phyloP scores from a whole-genome alignment of 1,284 basidiomycete genomes.

The Mycena sp. region DNA sequence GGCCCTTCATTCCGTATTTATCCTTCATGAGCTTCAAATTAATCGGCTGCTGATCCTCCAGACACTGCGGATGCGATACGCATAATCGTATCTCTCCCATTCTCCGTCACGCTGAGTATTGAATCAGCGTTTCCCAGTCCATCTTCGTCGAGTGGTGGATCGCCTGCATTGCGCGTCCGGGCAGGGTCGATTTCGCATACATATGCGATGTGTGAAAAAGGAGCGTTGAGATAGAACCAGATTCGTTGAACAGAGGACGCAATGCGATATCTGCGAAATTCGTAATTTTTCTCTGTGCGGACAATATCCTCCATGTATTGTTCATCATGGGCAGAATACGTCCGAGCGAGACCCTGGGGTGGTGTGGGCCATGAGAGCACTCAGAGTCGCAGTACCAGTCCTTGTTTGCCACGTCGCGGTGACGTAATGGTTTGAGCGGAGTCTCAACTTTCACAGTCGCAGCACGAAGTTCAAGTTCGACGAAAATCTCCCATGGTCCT shows the following conservation, averaged over 20 bases:
- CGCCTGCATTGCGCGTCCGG: conserved; percentile 32
- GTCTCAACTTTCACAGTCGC: no score
- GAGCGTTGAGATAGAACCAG: conserved; percentile 44
- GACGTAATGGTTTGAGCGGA: no score
- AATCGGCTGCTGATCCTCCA: conserved; percentile 35
- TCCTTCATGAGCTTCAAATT: conserved; percentile 29
- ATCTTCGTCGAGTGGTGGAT: conserved; percentile 34
- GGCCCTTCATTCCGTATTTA: neutral
- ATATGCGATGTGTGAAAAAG: conserved; percentile 33
- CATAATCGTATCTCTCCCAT: conserved; percentile 33
- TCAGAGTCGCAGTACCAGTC: no score
- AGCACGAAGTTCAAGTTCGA: no score
- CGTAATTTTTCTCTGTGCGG: conserved; percentile 29
- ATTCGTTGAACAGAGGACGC: conserved; percentile 25
- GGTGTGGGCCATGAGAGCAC: no score
- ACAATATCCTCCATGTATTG: conserved; percentile 33
- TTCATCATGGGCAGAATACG: conserved; percentile 30
- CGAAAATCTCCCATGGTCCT: no score
- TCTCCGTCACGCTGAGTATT: conserved; percentile 29
- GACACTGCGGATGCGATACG: conserved; percentile 37
- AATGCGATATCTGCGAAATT: conserved; percentile 32
- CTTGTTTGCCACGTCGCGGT: no score
- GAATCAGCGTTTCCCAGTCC: conserved; percentile 27
- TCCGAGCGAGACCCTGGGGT: neutral
- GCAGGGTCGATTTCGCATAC: conserved; percentile 37